Evolutionary conservation across 371 early-diverging fungal species (phyloP), one percentile per base, ranked within the genome.

Genomic region (Quaeritorhiza haematococci): DNA sequence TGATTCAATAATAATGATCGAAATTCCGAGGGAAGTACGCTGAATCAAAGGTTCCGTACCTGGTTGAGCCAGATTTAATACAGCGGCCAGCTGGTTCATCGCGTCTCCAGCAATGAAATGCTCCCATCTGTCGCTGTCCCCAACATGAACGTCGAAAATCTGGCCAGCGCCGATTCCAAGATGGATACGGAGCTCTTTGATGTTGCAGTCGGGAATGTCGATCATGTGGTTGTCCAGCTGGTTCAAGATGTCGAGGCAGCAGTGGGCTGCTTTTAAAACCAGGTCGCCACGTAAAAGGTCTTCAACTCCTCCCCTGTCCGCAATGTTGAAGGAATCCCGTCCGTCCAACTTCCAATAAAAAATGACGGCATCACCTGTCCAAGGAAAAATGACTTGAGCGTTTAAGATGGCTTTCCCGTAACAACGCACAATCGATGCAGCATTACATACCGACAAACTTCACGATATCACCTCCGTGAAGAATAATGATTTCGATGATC

Each of bases 31-130:
- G 4, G 8, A 27, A 33, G 32, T 55, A 7, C 24, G 28, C 1
- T 3, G 23, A 24, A 58, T 6, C 50, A 34, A 3, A 47, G 17
- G 4, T 10, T 24, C 5, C n/a, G 10, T 58, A 78, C 78, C 80
- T 0, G 80, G 63, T 59, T 75, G 69, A 1, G 80, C 80, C 0
- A 75, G 58, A 58, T 80, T 77, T 29, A 80, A 48, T 47, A 80
- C 80, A 17, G 34, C 38, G 0, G 75, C 53, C 7, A 80, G 55
- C 55, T 80, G 80, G 26, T 69, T 66, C 19, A 80, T 68, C 10
- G 75, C 79, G 30, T 79, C 80, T 1, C 80, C 79, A 1, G 71
- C 74, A 26, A 79, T 64, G 59, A 80, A 79, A 55, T 80, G 80
- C 51, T 80, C 80, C 80, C 80, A 80, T 43, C 80, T 49, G 2